Base-by-base conservation (phyloP, 768 basidiomycete species). In the Rhizopogon vesiculosus region DNA sequence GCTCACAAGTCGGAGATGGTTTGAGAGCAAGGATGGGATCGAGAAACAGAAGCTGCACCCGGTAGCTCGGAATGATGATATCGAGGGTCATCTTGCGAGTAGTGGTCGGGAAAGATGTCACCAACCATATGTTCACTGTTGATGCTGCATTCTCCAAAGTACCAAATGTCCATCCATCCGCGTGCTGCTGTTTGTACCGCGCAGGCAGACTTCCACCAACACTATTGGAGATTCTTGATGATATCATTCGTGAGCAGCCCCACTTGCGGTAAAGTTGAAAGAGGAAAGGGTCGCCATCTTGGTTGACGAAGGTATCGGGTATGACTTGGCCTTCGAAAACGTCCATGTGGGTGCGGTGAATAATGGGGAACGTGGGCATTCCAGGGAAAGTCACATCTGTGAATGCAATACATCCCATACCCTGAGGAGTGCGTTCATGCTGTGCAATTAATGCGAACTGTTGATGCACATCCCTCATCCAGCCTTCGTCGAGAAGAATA, bases 251-350 rank as follows among this genome's bases (percentile, higher is more conserved):
- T 0, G 80, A 78, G 46, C 77, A 77, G 8, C 73, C 76, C 74
- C 78, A 85, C 6, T 80, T 76, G 10, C 83, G 76, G 61, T 85
- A 85, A 3, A 85, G 73, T 64, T 84, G 84, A 64, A 73, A 85
- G 1, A 85, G 62, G 64, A 75, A 85, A 0, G 81, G 79, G 51
- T 83, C 79, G 0, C 80, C 81, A 46, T 84, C 83, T 62, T 85
- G 83, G 57, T 84, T 83, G 42, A 82, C 63, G 63, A 84, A 85
- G 22, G 67, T 59, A 13, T 77, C 69, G 0, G 83, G 83, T 13
- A 85, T 62, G 22, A 84, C 70, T 10, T 73, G 64, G 5, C 81
- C 80, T 0, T 65, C 55, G 59, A 85, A 85, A 43, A 83, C 77
- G 31, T 82, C 76, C 64, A 85, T 68, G 60, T 85, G 84, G 0